A percentile compares a stretch with the other conserved stretches of the same genome.
These are phyloP conservation scores for Vigna angularis DNA, from an alignment of 306 rosid species.

Conservation along the genomic window DNA sequence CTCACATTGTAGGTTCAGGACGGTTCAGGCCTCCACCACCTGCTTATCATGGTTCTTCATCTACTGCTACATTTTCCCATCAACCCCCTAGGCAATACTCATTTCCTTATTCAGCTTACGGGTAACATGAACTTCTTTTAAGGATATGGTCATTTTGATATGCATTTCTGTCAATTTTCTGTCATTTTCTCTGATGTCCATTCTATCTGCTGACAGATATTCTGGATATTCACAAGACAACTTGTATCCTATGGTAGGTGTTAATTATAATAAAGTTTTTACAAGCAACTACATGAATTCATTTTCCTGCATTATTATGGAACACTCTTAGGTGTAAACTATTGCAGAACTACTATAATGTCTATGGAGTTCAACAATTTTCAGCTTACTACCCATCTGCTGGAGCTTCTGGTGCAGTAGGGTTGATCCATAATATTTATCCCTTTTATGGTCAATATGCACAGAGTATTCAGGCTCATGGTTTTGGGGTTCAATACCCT, in stretches of 20 bases:
- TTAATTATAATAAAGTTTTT: neutral
- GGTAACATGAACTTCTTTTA: conserved; percentile 55
- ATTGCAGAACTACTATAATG: conserved; percentile 71
- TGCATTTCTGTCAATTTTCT: neutral
- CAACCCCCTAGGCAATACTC: conserved; percentile 79
- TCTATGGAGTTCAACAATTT: conserved; percentile 87
- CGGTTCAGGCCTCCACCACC: conserved; percentile 72
- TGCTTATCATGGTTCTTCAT: conserved; percentile 72
- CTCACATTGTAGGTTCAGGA: conserved; percentile 53
- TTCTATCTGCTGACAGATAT: conserved; percentile 56
- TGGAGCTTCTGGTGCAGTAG: conserved; percentile 68
- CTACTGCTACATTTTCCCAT: conserved; percentile 55
- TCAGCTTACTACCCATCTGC: conserved; percentile 68
- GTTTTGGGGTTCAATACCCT: conserved; percentile 76
- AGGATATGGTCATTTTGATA: conserved; percentile 11
- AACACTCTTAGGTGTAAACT: neutral
- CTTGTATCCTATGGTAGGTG: conserved; percentile 70
- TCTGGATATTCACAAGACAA: conserved; percentile 85
- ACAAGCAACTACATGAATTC: neutral
- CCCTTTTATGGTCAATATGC: conserved; percentile 80
- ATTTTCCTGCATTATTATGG: conserved; percentile 30
- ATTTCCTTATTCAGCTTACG: conserved; percentile 84
- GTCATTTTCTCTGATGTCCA: neutral
- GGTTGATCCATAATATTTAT: conserved; percentile 66
- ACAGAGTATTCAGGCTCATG: conserved; percentile 65